Conservation (phyloP, 2,329 filamentous ascomycete species). For the Pestalotiopsis sp. region DNA sequence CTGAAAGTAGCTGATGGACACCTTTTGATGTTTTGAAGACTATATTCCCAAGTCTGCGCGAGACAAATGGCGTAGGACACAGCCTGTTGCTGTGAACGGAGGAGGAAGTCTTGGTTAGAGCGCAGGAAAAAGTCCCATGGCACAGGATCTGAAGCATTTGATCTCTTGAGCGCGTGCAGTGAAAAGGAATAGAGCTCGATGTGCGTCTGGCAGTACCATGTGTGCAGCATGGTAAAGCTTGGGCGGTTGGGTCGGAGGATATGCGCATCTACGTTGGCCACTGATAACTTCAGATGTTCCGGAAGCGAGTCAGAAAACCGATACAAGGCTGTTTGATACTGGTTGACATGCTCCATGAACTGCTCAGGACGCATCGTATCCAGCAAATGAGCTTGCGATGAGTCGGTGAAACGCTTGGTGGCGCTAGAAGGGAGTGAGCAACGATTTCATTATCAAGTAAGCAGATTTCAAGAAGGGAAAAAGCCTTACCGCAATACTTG, state of each 20-base stretch:
- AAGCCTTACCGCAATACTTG: slow-evolving; percentile 15
- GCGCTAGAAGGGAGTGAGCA: not conserved
- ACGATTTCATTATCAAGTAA: not conserved
- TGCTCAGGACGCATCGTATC: slow-evolving; percentile 11
- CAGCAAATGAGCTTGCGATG: not conserved
- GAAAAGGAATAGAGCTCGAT: slow-evolving; percentile 14
- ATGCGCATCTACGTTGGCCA: slow-evolving; percentile 11
- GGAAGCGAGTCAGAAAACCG: slow-evolving; percentile 16
- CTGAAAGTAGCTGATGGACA: not conserved
- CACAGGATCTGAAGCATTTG: not conserved
- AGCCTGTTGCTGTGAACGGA: slow-evolving; percentile 13
- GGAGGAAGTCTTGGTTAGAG: slow-evolving; percentile 10
- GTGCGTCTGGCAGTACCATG: slow-evolving; percentile 12
- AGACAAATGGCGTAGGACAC: slow-evolving; percentile 16
- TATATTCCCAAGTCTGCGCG: slow-evolving; percentile 15
- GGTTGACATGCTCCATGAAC: slow-evolving; percentile 16
- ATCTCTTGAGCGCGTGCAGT: slow-evolving; percentile 3
- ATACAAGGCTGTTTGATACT: slow-evolving; percentile 13
- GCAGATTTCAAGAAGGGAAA: not conserved
- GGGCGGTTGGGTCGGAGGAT: slow-evolving; percentile 14
- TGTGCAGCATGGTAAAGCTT: slow-evolving; percentile 15
- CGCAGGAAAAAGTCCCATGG: slow-evolving; percentile 10
- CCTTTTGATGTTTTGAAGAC: slow-evolving; percentile 11
- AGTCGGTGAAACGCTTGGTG: slow-evolving; percentile 11
- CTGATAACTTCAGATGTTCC: slow-evolving; percentile 10